phyloP scores from a whole-genome alignment of 495 filamentous ascomycete species.

The Hyaloscypha hepaticicola region DNA sequence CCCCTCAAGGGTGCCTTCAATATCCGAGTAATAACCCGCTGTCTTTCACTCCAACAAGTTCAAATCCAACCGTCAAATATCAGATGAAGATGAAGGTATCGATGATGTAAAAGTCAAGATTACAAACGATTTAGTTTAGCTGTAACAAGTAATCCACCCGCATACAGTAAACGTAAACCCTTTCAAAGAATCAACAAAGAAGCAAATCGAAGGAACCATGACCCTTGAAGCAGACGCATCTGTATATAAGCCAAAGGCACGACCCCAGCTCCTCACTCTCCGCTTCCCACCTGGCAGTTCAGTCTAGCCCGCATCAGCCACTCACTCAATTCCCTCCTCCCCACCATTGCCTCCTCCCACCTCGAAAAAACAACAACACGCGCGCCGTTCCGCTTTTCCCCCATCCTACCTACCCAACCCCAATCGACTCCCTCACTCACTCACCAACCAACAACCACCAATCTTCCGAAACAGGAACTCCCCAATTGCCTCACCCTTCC shows the following conservation, averaged over 20 bases:
- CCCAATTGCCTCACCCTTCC: neutral
- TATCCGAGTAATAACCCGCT: neutral
- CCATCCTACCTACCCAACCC: neutral
- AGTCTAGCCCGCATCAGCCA: too few relatives aligned
- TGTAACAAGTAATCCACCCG: neutral
- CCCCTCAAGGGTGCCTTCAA: neutral
- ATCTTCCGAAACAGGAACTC: neutral
- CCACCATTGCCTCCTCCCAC: neutral
- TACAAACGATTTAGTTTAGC: too few relatives aligned
- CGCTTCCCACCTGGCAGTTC: neutral
- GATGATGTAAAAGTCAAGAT: too few relatives aligned
- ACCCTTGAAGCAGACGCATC: neutral
- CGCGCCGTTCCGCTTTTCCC: neutral
- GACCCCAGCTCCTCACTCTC: neutral
- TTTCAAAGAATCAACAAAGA: neutral
- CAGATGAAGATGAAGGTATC: too few relatives aligned
- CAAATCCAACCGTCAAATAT: too few relatives aligned
- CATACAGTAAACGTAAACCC: too few relatives aligned
- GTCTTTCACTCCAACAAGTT: neutral
- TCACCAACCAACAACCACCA: neutral
- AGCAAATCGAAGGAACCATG: neutral
- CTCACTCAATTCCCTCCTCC: neutral
- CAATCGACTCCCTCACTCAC: neutral
- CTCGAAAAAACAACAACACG: too few relatives aligned
- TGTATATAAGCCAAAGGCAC: neutral